Percentiles rank a stretch among this genome's conserved stretches.
These are phyloP conservation scores for Leccinum disarticulatum DNA, from an alignment of 768 basidiomycete species.

Conservation along the genomic window DNA sequence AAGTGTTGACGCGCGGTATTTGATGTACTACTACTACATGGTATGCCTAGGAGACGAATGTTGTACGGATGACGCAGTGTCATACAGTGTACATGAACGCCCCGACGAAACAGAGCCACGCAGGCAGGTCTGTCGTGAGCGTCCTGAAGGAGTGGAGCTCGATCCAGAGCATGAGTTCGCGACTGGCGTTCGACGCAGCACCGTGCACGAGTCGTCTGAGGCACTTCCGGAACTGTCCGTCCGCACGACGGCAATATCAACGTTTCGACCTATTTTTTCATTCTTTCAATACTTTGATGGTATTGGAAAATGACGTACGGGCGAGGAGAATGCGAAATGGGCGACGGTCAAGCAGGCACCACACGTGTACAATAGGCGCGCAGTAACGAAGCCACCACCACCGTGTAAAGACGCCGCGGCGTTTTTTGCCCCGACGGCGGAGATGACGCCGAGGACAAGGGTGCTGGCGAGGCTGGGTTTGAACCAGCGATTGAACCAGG, in stretches of 20 bases:
- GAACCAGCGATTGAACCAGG: neutral
- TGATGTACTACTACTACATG: neutral
- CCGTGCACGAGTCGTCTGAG: conserved; percentile 1
- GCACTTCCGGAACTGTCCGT: conserved; percentile 2
- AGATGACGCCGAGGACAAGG: neutral
- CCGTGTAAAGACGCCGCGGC: neutral
- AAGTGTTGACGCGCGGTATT: neutral
- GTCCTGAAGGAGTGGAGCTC: conserved; percentile 2
- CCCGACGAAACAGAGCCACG: conserved; percentile 2
- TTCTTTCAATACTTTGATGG: neutral
- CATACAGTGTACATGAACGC: conserved; percentile 2
- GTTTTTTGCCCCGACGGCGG: neutral
- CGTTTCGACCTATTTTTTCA: neutral
- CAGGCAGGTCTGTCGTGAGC: conserved; percentile 5
- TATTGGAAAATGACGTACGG: neutral
- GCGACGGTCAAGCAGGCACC: conserved; percentile 7
- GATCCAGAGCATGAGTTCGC: conserved; percentile 3
- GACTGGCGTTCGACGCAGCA: neutral
- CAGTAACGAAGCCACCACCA: neutral
- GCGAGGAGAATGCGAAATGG: conserved; percentile 6
- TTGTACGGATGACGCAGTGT: neutral
- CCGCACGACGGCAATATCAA: neutral
- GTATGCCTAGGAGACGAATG: neutral
- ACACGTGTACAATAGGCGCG: neutral
- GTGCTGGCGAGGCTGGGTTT: neutral